Conservation (phyloP, 371 early-diverging fungal species). For the Nematocida sp. region DNA sequence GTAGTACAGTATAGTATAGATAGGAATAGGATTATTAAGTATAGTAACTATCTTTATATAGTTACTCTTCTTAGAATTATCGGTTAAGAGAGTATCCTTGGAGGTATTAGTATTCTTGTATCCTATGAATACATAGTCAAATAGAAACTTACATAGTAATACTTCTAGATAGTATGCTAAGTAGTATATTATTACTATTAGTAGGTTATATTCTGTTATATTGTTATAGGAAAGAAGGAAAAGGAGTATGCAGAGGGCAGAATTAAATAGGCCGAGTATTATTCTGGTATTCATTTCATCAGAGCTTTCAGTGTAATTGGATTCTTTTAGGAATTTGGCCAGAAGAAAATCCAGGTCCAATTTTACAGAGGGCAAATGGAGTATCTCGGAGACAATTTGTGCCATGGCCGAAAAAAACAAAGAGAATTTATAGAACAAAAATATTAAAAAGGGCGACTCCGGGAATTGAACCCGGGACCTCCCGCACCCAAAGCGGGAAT, state of each 20-base stretch:
- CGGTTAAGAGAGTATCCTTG: too few species aligned
- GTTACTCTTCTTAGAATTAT: neutral
- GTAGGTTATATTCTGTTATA: too few species aligned
- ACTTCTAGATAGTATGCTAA: neutral
- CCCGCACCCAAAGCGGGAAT: constrained; percentile 65
- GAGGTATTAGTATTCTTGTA: too few species aligned
- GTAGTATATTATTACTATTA: constrained; percentile 20
- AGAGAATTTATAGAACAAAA: neutral
- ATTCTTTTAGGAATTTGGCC: too few species aligned
- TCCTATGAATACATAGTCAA: constrained; percentile 20
- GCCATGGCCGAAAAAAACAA: neutral
- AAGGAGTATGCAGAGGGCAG: neutral
- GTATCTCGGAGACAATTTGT: constrained; percentile 1
- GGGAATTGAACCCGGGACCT: constrained; percentile 65
- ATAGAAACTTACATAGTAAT: constrained; percentile 1
- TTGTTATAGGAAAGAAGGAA: neutral
- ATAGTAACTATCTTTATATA: constrained; percentile 16
- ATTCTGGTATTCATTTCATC: neutral
- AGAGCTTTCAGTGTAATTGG: neutral
- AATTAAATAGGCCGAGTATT: neutral
- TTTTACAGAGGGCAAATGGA: constrained; percentile 23
- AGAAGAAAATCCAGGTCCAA: constrained; percentile 1
- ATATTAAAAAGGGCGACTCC: constrained; percentile 60
- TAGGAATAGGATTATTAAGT: neutral
- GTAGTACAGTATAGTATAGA: constrained; percentile 32